Evolutionary conservation across 495 filamentous ascomycete genomes (phyloP).

Genomic region (Hypoxylon crocopeplum): DNA sequence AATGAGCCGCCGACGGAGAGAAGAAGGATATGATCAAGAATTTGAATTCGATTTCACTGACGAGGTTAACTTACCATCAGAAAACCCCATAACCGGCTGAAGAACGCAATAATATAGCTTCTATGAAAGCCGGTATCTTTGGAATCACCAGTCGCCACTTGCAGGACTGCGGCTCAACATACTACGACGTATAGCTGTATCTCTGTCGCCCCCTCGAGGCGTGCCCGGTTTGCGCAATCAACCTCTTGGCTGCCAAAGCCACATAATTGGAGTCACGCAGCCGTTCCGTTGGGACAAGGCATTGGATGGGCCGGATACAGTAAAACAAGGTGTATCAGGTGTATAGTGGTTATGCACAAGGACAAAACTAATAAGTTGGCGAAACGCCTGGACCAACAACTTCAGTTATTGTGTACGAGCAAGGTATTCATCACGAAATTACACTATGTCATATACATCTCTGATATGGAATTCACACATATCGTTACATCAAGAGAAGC

Average conservation of each 20-base stretch:
- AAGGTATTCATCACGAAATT: too few species aligned
- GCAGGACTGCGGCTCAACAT: slow-evolving; percentile 6
- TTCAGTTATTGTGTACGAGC: too few species aligned
- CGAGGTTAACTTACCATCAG: neutral
- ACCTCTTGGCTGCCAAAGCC: neutral
- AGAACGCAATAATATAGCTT: neutral
- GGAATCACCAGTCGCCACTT: neutral
- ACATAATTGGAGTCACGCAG: neutral
- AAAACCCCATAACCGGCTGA: neutral
- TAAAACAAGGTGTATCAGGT: neutral
- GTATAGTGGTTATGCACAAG: too few species aligned
- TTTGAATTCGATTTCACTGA: neutral
- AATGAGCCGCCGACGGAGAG: neutral
- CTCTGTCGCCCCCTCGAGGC: neutral
- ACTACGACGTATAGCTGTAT: neutral
- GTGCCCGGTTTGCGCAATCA: neutral
- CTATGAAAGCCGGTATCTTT: neutral
- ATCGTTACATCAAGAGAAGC: too few species aligned
- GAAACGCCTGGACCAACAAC: too few species aligned
- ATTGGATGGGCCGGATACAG: neutral
- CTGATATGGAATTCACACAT: too few species aligned
- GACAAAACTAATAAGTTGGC: too few species aligned
- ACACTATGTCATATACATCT: too few species aligned
- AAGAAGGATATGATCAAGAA: neutral
- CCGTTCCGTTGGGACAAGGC: slow-evolving; percentile 4